A percentile compares a stretch with the other conserved stretches of the same genome.
phyloP scores from a whole-genome alignment of 177 flowering plant genomes.

The Vitis hybrid region DNA sequence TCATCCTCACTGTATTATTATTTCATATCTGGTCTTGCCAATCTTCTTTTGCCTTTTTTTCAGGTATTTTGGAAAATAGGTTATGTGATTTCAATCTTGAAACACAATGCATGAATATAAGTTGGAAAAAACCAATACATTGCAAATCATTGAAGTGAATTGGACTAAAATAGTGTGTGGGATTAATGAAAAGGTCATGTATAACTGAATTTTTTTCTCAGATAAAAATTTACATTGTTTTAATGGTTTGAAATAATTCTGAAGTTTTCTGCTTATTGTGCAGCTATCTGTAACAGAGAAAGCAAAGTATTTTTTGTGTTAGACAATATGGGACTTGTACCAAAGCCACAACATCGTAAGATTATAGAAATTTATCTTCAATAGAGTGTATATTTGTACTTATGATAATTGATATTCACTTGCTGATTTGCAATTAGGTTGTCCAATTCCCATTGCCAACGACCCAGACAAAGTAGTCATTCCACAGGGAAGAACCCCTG shows the following conservation, averaged over 20 bases:
- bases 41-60: slow-evolving; percentile 70
- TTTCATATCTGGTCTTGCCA: slow-evolving; percentile 94
- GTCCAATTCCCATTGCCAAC: slow-evolving; percentile 69
- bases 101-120: too few relatives aligned
- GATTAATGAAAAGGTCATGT: background rate
- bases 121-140: too few relatives aligned
- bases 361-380: slow-evolving; percentile 3
- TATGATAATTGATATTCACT: slow-evolving; percentile 7
- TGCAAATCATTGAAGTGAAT: too few relatives aligned
- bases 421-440: slow-evolving; percentile 49
- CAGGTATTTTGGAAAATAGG: slow-evolving; percentile 48
- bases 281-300: slow-evolving; percentile 90
- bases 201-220: background rate
- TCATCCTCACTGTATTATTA: slow-evolving; percentile 68
- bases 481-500: slow-evolving; percentile 64
- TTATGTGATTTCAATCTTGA: background rate
- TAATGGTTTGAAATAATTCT: background rate
- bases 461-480: slow-evolving; percentile 65
- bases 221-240: background rate
- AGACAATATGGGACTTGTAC: slow-evolving; percentile 71
- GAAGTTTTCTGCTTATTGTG: slow-evolving; percentile 19
- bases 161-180: background rate
- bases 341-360: slow-evolving; percentile 86
- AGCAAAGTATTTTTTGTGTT: slow-evolving; percentile 62
- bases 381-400: slow-evolving; percentile 3